A percentile compares a stretch with the other conserved stretches of the same genome.
These are phyloP conservation scores for Fraxinus sp. DNA, from an alignment of 305 asterid genomes.

Conservation along the genomic window DNA sequence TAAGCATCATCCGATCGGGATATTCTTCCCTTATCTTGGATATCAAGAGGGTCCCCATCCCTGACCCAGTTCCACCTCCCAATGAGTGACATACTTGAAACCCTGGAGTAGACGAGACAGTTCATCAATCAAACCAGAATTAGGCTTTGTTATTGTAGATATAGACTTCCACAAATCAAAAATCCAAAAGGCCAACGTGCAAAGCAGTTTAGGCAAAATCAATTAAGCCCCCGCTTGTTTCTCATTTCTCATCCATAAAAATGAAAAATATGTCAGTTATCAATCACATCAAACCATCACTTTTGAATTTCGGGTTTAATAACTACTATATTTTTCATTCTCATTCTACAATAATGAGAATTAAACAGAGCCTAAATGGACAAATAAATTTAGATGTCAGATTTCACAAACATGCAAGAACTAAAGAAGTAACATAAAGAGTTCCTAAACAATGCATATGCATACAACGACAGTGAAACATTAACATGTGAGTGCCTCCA, in stretches of 20 bases:
- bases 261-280: too few relatives aligned
- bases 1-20: background rate
- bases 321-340: too few relatives aligned
- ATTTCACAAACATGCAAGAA: background rate
- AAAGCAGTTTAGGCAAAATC: background rate
- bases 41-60: slow-evolving; percentile 40
- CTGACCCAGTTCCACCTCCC: slow-evolving; percentile 46
- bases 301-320: too few relatives aligned
- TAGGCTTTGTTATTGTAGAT: background rate
- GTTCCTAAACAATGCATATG: background rate
- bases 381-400: background rate
- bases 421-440: background rate
- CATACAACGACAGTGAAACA: background rate
- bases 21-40: slow-evolving; percentile 29
- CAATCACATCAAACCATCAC: too few relatives aligned
- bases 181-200: background rate
- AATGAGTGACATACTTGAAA: slow-evolving; percentile 42
- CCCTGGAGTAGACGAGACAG: slow-evolving; percentile 24
- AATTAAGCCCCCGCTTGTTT: too few relatives aligned
- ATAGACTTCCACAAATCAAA: background rate
- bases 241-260: too few relatives aligned
- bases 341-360: too few relatives aligned
- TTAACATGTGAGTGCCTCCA: background rate
- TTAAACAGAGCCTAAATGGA: too few relatives aligned
- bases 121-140: background rate